Base-by-base conservation (phyloP, 106 monocot genomes). In the Apostasia shenzhenica region DNA sequence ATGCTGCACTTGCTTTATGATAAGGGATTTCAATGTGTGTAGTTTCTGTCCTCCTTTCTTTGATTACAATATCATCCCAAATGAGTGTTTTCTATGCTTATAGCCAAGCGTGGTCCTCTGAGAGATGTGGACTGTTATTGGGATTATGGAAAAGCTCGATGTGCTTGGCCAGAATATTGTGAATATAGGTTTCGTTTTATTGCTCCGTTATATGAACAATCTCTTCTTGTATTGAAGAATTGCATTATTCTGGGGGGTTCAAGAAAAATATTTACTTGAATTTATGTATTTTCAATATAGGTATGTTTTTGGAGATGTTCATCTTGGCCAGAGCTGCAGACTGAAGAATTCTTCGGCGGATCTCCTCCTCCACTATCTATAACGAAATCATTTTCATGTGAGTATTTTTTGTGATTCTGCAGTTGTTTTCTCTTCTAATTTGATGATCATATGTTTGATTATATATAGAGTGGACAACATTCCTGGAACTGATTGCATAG, bases 131-230 rank as follows among this genome's bases (percentile, higher is more conserved):
- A 92, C 66, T 99, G 97, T 54, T 90, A 85, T 66, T 99, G 97
- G 97, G 97, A 99, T 76, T 99, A 99, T 76, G 97, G 79, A 69
- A 99, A 99, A 80, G 92, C 97, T 80, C 89, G 97, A 1, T 99
- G 97, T 69, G 86, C 92, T 57, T 99, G 87, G 89, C 92, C 97
- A 7, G 97, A 99, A 54, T 77, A 92, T 60, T 99, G 97, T 78
- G 97, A 99, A 90, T 99, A 99, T 59, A 92, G 97, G 97, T 92
- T 66, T 68, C 55, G 6, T 55, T 38, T 14, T 72, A 41, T 50
- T 5, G 6, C 3, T 59, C n/a, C 10, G 2, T 2, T 48, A 51
- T 49, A 4, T 4, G 12, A 45, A 4, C 54, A 2, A 11, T 62
- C 5, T 10, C 57, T n/a, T 39, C 40, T 59, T 13, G 50, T 54